Evolutionary conservation across 2,329 filamentous ascomycete genomes (phyloP).

Genomic region (Botrytis elliptica): DNA sequence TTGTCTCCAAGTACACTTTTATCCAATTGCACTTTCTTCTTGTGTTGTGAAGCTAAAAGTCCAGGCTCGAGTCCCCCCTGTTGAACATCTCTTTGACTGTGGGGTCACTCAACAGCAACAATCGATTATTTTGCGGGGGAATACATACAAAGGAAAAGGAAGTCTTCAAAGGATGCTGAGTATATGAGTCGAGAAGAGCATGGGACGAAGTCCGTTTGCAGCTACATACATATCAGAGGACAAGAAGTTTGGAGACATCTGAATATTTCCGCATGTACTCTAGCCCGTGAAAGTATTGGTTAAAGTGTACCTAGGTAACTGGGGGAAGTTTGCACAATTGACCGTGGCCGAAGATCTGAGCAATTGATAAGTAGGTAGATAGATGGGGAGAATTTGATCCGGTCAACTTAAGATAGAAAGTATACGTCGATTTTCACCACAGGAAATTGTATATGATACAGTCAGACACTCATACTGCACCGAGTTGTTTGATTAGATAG

Average conservation of each 20-base stretch:
- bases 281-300: neutral
- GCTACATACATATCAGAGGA: neutral
- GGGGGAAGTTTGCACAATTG: neutral
- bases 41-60: neutral
- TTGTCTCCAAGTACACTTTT: slow-evolving; percentile 7
- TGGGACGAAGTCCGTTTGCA: neutral
- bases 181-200: neutral
- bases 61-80: slow-evolving; percentile 14
- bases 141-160: neutral
- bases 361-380: neutral
- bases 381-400: neutral
- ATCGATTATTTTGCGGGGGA: neutral
- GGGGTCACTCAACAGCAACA: neutral
- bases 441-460: neutral
- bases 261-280: neutral
- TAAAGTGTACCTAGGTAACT: neutral
- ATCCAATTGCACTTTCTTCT: neutral
- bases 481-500: neutral
- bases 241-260: neutral
- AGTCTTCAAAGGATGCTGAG: neutral
- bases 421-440: neutral
- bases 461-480: neutral
- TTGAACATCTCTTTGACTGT: slow-evolving; percentile 16
- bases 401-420: neutral
- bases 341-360: neutral